Evolutionary conservation across 1,139 yeast genomes (phyloP).

Genomic region (Taphrina wiesneri): DNA sequence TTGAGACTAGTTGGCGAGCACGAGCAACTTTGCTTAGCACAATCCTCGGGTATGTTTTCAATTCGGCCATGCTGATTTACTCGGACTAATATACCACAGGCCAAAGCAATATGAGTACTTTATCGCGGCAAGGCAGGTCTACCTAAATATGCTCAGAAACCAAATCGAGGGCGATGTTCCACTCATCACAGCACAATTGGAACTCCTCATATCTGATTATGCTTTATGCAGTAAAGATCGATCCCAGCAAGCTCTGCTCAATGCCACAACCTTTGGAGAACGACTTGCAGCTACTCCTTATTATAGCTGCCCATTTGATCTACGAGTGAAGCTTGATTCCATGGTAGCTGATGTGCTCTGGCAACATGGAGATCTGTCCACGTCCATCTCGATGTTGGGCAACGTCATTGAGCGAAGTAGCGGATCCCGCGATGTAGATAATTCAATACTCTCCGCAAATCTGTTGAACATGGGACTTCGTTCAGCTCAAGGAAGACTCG

Average conservation of each 20-base stretch:
- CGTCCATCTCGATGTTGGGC: conserved; percentile 15
- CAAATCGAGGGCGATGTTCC: conserved; percentile 16
- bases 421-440: neutral
- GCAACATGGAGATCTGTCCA: conserved; percentile 11
- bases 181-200: conserved; percentile 42
- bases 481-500: conserved; percentile 70
- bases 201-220: conserved; percentile 15
- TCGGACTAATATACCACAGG: neutral
- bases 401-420: neutral
- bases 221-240: neutral
- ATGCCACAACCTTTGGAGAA: conserved; percentile 17
- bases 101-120: conserved; percentile 7
- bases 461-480: conserved; percentile 55
- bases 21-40: neutral
- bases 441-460: neutral
- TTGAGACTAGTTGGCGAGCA: neutral
- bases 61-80: too few relatives aligned
- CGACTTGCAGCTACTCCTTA: conserved; percentile 1
- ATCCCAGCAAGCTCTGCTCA: conserved; percentile 4
- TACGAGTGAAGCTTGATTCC: neutral
- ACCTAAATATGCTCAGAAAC: neutral
- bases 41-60: too few relatives aligned
- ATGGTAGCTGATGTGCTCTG: conserved; percentile 31
- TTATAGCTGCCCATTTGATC: neutral
- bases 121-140: conserved; percentile 26